Percentiles rank a stretch among this genome's conserved stretches.
Conservation (phyloP, 176 grass and related monocot species). For the Poa annua region DNA sequence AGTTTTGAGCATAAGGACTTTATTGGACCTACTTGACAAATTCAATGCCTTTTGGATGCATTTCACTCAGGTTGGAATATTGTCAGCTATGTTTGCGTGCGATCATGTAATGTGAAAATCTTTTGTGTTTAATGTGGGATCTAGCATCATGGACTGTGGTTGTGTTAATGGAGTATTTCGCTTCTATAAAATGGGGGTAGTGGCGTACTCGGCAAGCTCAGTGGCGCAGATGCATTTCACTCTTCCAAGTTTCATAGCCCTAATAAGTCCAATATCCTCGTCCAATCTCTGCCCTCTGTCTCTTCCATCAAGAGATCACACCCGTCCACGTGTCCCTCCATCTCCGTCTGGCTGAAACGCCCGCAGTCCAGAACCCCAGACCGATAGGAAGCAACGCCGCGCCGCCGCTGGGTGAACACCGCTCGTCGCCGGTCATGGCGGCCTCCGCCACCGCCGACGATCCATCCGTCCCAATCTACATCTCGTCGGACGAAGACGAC, state of each 20-base stretch:
- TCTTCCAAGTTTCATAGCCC: neutral
- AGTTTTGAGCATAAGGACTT: neutral
- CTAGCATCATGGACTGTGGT: no score
- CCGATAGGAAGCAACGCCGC: neutral
- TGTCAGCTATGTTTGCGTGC: no score
- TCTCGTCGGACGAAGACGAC: conserved; percentile 25
- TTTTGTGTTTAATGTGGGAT: no score
- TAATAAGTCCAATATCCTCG: neutral
- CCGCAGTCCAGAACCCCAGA: neutral
- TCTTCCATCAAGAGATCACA: neutral
- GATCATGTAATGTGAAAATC: no score
- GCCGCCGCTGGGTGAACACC: neutral
- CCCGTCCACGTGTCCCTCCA: conserved; percentile 4
- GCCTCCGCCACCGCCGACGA: neutral
- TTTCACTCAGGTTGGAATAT: neutral
- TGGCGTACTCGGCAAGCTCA: no score
- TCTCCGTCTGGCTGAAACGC: neutral
- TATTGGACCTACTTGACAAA: neutral
- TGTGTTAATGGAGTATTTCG: no score
- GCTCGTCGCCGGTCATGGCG: conserved; percentile 13
- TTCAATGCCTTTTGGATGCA: neutral
- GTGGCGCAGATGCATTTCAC: no score
- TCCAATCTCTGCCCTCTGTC: neutral
- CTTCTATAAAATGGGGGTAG: no score
- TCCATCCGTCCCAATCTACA: neutral